Conservation (phyloP, 1,139 yeast species). For the Debaryomyces nepalensis region DNA sequence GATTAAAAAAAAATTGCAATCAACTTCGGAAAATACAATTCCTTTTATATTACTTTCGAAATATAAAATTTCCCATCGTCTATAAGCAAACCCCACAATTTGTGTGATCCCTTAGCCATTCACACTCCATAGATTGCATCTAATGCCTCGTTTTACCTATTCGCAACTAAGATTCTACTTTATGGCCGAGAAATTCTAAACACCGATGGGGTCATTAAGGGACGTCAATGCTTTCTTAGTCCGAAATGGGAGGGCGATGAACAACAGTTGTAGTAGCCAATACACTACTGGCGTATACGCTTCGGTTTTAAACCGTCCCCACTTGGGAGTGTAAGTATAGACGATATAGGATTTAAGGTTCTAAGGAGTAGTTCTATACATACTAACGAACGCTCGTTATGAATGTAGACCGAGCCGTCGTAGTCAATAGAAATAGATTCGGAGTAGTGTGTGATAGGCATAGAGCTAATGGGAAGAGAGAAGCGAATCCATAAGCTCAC, state of each 20-base stretch:
- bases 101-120: not conserved
- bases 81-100: not conserved
- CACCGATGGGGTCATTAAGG: not conserved
- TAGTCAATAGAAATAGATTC: too few relatives aligned
- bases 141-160: not conserved
- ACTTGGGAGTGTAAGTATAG: not conserved
- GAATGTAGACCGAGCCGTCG: too few relatives aligned
- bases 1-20: not conserved
- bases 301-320: conserved; percentile 4
- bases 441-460: too few relatives aligned
- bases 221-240: not conserved
- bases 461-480: too few relatives aligned
- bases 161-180: conserved; percentile 1
- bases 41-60: conserved; percentile 1
- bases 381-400: too few relatives aligned
- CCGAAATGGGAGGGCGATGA: not conserved
- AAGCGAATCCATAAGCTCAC: too few relatives aligned
- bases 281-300: not conserved
- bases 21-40: not conserved
- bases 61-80: not conserved
- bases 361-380: not conserved
- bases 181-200: not conserved
- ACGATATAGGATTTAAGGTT: not conserved
- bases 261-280: not conserved
- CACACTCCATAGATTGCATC: too few relatives aligned